Evolutionary conservation across 805 yeast genomes (phyloP), one percentile per base, ranked within the genome.

Genomic region (Ogataea parapolymorpha): DNA sequence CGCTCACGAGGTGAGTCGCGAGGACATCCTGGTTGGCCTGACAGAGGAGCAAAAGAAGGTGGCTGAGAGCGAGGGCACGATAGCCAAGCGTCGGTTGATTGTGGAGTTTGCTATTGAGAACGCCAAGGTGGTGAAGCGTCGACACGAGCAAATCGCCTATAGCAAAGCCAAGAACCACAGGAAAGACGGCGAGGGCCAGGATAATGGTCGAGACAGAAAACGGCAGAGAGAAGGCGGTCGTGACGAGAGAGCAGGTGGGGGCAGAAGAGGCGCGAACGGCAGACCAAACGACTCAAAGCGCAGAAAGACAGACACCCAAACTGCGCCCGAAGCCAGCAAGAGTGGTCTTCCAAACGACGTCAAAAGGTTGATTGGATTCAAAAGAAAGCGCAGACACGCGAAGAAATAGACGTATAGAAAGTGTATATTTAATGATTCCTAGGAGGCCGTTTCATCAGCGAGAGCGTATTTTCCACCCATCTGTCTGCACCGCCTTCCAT

Each of bases 101-200:
- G 98, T 80, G 24, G 99, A 93, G 62, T 93, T 93, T 70, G 97
- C 99, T 5, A 75, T 93, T 55, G 99, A 93, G 61, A 89, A 93
- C 61, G 95, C 97, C 23, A 85, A 85, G 58, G 96, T 93, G 42
- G 82, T 93, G 30, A 86, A 85, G 67, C 83, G 97, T 66, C 82
- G 97, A 70, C 75, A 77, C 46, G 96, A 89, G 37, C 80, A 73
- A 54, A 74, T 75, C 26, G 61, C 50, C 9, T 43, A 44, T 28
- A 51, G 63, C 39, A 56, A 61, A 45, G 39, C 30, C 62, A 55
- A 63, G 62, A 35, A 25, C 9, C 15, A 27, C 11, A 27, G 14
- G 66, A 11, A 13, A 5, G 14, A 25, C 9, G 27, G 13, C 27
- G 27, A 25, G 27, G 7, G 27, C 76, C 37, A 37, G 13, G 66